phyloP scores from a whole-genome alignment of 2,329 filamentous ascomycete species.

The Tolypocladium cylindrosporum region DNA sequence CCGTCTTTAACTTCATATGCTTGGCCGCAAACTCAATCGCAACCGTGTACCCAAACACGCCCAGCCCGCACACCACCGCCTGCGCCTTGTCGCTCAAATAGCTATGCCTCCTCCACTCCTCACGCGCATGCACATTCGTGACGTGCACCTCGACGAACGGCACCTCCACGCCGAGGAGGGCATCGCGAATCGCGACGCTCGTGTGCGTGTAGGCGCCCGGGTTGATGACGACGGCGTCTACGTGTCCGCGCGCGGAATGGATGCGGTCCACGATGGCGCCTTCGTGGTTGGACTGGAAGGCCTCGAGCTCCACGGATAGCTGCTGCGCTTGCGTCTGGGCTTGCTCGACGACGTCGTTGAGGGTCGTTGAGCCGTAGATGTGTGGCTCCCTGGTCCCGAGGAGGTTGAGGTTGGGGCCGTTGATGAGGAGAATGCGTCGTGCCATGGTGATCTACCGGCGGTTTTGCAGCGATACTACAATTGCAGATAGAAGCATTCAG shows the following conservation, averaged over 20 bases:
- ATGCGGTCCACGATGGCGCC: conserved; percentile 65
- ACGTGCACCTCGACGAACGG: conserved; percentile 75
- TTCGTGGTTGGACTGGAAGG: conserved; percentile 72
- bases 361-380: conserved; percentile 62
- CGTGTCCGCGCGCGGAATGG: conserved; percentile 42
- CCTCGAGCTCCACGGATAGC: conserved; percentile 38
- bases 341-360: conserved; percentile 46
- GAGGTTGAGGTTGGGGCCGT: conserved; percentile 77
- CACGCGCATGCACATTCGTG: conserved; percentile 62
- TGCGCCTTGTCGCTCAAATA: conserved; percentile 68
- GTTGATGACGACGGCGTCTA: conserved; percentile 66
- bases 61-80: conserved; percentile 65
- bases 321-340: conserved; percentile 37
- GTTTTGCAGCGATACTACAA: too few species aligned
- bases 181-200: conserved; percentile 66
- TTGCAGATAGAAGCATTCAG: too few species aligned
- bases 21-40: conserved; percentile 44
- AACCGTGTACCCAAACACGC: conserved; percentile 49
- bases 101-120: conserved; percentile 58
- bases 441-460: conserved; percentile 14
- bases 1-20: conserved; percentile 32
- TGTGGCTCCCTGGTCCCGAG: conserved; percentile 65
- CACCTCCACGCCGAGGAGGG: conserved; percentile 55
- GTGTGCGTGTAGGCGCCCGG: conserved; percentile 68
- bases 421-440: conserved; percentile 57